phyloP scores from a whole-genome alignment of 2,329 filamentous ascomycete genomes.

The Diplodia mutila region DNA sequence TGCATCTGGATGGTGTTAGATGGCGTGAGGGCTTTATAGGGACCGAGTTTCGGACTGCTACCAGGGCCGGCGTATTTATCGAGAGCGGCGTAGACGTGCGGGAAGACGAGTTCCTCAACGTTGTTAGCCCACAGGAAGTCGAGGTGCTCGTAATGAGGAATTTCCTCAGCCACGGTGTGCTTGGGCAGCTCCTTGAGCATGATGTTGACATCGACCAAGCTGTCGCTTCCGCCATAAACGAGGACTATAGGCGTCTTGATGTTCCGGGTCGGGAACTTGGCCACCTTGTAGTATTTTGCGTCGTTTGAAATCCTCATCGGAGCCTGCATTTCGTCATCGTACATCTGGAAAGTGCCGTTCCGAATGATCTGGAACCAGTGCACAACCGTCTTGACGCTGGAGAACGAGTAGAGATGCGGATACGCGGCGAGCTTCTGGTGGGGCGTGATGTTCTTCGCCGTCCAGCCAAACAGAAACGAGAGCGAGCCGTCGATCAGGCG shows the following conservation, averaged over 20 bases:
- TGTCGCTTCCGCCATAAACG: slow-evolving; percentile 92
- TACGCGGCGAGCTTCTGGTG: slow-evolving; percentile 95
- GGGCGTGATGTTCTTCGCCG: slow-evolving; percentile 76
- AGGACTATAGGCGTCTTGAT: slow-evolving; percentile 95
- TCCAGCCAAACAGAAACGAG: slow-evolving; percentile 87
- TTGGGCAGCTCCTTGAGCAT: slow-evolving; percentile 88
- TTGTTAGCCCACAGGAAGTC: slow-evolving; percentile 95
- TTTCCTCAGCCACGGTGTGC: slow-evolving; percentile 82
- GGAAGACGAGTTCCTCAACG: slow-evolving; percentile 82
- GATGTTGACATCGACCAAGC: slow-evolving; percentile 86
- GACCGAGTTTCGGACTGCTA: slow-evolving; percentile 20
- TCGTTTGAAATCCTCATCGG: slow-evolving; percentile 71
- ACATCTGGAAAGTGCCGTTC: slow-evolving; percentile 96
- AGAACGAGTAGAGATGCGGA: slow-evolving; percentile 94
- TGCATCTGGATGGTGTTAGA: slow-evolving; percentile 9
- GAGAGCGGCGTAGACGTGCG: slow-evolving; percentile 87
- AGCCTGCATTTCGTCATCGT: slow-evolving; percentile 88
- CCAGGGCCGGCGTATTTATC: slow-evolving; percentile 60
- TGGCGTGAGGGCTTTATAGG: slow-evolving; percentile 17
- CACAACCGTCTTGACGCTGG: slow-evolving; percentile 93
- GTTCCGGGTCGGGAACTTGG: slow-evolving; percentile 93
- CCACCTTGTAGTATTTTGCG: slow-evolving; percentile 91
- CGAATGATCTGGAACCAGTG: slow-evolving; percentile 99
- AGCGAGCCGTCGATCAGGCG: slow-evolving; percentile 82
- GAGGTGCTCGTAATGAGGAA: slow-evolving; percentile 93